phyloP scores from a whole-genome alignment of 176 grass and related monocot species.

The Bolboschoenus planiculmis region DNA sequence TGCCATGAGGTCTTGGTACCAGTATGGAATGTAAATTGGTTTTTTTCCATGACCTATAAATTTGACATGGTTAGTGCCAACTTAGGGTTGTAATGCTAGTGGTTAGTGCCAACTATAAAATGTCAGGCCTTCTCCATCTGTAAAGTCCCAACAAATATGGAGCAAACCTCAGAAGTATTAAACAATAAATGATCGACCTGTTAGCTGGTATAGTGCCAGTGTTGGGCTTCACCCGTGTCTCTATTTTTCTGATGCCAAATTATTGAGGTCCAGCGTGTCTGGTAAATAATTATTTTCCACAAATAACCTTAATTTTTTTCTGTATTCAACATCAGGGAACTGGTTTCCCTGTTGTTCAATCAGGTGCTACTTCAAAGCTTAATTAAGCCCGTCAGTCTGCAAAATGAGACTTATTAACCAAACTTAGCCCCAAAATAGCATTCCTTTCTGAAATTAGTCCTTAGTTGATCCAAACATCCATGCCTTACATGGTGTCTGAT shows the following conservation, averaged over 20 bases:
- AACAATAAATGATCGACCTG: neutral
- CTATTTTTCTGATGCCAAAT: neutral
- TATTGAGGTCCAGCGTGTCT: neutral
- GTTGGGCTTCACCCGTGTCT: neutral
- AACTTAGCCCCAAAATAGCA: neutral
- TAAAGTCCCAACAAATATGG: neutral
- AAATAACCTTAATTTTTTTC: neutral
- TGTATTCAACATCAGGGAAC: neutral
- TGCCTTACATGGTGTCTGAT: neutral
- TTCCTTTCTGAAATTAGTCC: neutral
- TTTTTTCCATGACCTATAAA: neutral
- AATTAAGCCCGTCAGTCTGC: neutral
- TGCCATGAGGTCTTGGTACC: neutral
- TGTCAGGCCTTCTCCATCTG: neutral
- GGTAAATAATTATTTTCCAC: neutral
- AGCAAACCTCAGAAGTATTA: neutral
- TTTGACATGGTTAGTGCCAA: neutral
- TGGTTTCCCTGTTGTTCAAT: neutral
- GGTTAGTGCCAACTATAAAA: neutral
- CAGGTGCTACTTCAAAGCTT: neutral
- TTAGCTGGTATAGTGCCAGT: neutral
- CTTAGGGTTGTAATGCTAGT: neutral
- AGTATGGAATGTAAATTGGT: neutral
- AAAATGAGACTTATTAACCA: neutral
- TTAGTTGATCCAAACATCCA: neutral